Evolutionary conservation across 805 yeast species (phyloP).

Genomic region (Jamesozyma hellenica): DNA sequence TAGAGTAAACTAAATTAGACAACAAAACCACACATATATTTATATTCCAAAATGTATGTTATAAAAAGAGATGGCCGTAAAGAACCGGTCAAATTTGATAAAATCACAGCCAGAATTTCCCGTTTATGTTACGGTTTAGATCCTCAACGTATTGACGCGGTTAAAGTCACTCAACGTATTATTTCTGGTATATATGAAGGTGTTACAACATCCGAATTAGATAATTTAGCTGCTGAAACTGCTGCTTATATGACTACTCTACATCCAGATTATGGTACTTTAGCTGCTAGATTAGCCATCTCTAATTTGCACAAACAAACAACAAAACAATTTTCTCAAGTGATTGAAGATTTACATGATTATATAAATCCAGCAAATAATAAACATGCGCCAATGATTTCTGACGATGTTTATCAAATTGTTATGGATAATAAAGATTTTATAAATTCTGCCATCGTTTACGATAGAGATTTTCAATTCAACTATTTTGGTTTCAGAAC

Average conservation of each 20-base stretch:
- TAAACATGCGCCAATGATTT: conserved; percentile 57
- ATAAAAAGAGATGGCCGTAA: conserved; percentile 87
- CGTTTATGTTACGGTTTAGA: conserved; percentile 93
- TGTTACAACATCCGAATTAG: conserved; percentile 84
- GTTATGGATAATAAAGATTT: conserved; percentile 56
- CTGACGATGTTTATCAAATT: conserved; percentile 51
- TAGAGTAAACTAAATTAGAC: no score
- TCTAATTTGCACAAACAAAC: conserved; percentile 93
- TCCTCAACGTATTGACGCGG: conserved; percentile 86
- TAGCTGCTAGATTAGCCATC: conserved; percentile 93
- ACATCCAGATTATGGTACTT: conserved; percentile 93
- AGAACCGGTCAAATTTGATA: conserved; percentile 91
- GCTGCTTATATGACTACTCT: conserved; percentile 96
- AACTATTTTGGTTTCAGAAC: conserved; percentile 89
- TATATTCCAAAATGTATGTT: conserved; percentile 66
- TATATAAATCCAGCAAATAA: conserved; percentile 77
- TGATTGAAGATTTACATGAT: conserved; percentile 58
- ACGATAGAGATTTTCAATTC: conserved; percentile 67
- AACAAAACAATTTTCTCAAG: conserved; percentile 73
- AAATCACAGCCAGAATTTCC: conserved; percentile 90
- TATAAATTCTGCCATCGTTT: conserved; percentile 63
- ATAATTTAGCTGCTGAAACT: conserved; percentile 84
- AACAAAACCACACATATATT: no score
- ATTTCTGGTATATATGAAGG: conserved; percentile 96
- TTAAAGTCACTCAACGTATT: conserved; percentile 89